These are phyloP conservation scores for Barnettozyma vustinii DNA, from an alignment of 805 yeast genomes.

Conservation along the genomic window DNA sequence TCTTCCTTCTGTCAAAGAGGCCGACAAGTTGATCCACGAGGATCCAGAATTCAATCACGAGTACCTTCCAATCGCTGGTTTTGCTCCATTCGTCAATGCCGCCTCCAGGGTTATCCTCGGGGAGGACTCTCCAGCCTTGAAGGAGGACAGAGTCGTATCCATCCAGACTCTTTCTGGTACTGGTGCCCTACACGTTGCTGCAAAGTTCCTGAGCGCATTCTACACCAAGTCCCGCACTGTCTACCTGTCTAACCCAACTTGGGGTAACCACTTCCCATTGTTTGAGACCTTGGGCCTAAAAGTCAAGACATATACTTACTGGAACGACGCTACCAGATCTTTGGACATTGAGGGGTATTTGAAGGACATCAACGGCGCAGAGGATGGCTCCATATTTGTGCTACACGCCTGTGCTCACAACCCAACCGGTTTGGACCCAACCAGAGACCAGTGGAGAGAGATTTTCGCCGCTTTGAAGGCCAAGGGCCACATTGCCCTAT, in stretches of 20 bases:
- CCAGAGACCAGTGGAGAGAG: slow-evolving; percentile 69
- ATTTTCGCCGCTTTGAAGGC: slow-evolving; percentile 58
- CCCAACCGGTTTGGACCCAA: slow-evolving; percentile 96
- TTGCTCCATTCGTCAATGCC: slow-evolving; percentile 56
- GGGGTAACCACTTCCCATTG: slow-evolving; percentile 93
- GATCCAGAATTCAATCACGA: slow-evolving; percentile 74
- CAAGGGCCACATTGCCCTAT: slow-evolving; percentile 69
- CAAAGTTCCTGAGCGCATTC: slow-evolving; percentile 37
- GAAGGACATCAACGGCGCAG: slow-evolving; percentile 56
- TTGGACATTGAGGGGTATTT: slow-evolving; percentile 70
- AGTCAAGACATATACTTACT: slow-evolving; percentile 76
- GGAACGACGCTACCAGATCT: slow-evolving; percentile 66
- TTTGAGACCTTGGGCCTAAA: slow-evolving; percentile 66
- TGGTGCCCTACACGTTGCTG: slow-evolving; percentile 88
- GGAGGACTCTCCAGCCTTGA: slow-evolving; percentile 45
- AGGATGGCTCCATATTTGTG: slow-evolving; percentile 70
- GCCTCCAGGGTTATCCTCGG: slow-evolving; percentile 76
- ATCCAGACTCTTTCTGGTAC: slow-evolving; percentile 83
- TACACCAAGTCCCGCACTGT: slow-evolving; percentile 38
- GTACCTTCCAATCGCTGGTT: slow-evolving; percentile 80
- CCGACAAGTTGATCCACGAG: slow-evolving; percentile 58
- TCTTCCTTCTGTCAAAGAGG: slow-evolving; percentile 60
- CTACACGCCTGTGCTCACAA: slow-evolving; percentile 97
- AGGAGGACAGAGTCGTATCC: slow-evolving; percentile 46
- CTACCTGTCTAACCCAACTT: slow-evolving; percentile 85